Evolutionary conservation across 495 filamentous ascomycete genomes (phyloP).

Genomic region (Arthonia radiata): DNA sequence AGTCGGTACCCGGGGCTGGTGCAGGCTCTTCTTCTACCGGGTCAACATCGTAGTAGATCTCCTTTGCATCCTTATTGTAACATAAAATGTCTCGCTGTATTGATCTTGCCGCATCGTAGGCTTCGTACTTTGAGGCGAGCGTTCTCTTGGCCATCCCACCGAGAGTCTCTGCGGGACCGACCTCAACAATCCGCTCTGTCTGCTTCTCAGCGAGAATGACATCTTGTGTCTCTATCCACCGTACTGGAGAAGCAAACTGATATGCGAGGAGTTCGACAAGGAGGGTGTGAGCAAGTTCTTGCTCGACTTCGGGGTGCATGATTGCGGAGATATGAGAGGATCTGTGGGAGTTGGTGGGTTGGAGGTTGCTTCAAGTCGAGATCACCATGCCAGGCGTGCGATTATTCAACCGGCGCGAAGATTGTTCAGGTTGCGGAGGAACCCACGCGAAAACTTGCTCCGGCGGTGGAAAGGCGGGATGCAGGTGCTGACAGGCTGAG

Average conservation of each 20-base stretch:
- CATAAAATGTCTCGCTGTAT: slow-evolving; percentile 92
- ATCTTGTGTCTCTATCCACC: slow-evolving; percentile 99
- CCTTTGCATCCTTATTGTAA: slow-evolving; percentile 98
- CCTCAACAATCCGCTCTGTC: slow-evolving; percentile 91
- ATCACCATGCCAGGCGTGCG: too few relatives aligned
- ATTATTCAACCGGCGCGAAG: too few relatives aligned
- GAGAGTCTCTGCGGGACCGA: slow-evolving; percentile 93
- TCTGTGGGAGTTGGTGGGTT: too few relatives aligned
- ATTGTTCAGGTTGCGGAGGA: too few relatives aligned
- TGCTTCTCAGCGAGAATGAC: slow-evolving; percentile 88
- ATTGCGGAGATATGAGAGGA: too few relatives aligned
- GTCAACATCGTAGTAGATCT: slow-evolving; percentile 98
- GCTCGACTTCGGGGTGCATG: slow-evolving; percentile 96
- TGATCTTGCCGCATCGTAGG: slow-evolving; percentile 88
- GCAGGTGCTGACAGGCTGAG: too few relatives aligned
- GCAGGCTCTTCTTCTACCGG: slow-evolving; percentile 77
- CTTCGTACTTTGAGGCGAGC: slow-evolving; percentile 92
- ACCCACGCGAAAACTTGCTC: too few relatives aligned
- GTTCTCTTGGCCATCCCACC: slow-evolving; percentile 96
- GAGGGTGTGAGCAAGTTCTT: slow-evolving; percentile 91
- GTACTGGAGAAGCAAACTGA: slow-evolving; percentile 93
- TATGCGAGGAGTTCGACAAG: slow-evolving; percentile 96
- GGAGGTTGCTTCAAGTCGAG: too few relatives aligned
- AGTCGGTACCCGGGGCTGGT: slow-evolving; percentile 16
- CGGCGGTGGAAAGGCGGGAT: too few relatives aligned